Percentiles rank a stretch among this genome's conserved stretches.
These are phyloP conservation scores for Toxicodendron radicans DNA, from an alignment of 345 rosid species.

Conservation along the genomic window DNA sequence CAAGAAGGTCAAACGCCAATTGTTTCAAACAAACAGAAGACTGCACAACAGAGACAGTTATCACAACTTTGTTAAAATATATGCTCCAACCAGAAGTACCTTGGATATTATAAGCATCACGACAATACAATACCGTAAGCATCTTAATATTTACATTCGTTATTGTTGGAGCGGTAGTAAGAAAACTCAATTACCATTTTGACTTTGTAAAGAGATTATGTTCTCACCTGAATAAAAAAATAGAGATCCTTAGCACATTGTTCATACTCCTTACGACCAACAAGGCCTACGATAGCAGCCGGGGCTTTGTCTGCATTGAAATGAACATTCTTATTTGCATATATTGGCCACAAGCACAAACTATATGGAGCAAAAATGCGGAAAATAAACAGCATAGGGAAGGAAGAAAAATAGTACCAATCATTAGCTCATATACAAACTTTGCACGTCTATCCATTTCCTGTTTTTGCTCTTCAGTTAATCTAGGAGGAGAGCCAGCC, in stretches of 20 bases:
- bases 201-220: not conserved
- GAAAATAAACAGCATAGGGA: not conserved
- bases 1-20: constrained; percentile 71
- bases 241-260: constrained; percentile 90
- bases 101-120: not conserved
- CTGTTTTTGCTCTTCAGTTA: constrained; percentile 58
- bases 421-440: constrained; percentile 86
- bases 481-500: constrained; percentile 44
- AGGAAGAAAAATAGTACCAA: constrained; percentile 49
- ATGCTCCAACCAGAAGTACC: not conserved
- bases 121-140: not conserved
- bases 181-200: not conserved
- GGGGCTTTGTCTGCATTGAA: constrained; percentile 81
- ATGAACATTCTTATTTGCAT: not conserved
- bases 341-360: not conserved
- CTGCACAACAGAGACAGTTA: constrained; percentile 41
- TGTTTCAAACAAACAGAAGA: constrained; percentile 81
- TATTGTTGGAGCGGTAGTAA: too few relatives aligned
- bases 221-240: constrained; percentile 87
- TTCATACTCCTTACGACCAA: constrained; percentile 91
- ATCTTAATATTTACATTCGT: not conserved
- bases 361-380: constrained; percentile 2
- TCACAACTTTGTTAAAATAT: not conserved
- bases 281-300: constrained; percentile 69
- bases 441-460: constrained; percentile 87